phyloP scores from a whole-genome alignment of 2,329 filamentous ascomycete species.

The Tolypocladium amazonense region DNA sequence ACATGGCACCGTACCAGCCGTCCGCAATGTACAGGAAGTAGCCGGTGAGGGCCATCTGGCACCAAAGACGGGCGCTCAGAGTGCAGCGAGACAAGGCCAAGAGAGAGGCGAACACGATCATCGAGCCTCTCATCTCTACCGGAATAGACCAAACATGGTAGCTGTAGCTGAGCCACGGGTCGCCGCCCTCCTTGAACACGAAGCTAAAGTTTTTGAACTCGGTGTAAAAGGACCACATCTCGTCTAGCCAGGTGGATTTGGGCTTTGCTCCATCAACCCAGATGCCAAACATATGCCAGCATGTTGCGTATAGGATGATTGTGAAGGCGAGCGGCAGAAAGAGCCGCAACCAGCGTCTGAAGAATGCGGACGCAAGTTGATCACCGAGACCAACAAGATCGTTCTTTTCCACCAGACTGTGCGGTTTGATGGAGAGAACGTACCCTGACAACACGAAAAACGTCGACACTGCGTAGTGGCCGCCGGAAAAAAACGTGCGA shows the following conservation, averaged over 20 bases:
- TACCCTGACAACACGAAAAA: slow-evolving; percentile 51
- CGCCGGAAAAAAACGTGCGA: slow-evolving; percentile 49
- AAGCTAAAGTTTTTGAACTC: slow-evolving; percentile 63
- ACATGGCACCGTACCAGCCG: slow-evolving; percentile 51
- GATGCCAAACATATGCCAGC: slow-evolving; percentile 42
- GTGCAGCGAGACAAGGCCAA: slow-evolving; percentile 47
- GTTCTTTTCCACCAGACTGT: slow-evolving; percentile 33
- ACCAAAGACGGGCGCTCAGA: slow-evolving; percentile 41
- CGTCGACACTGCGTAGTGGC: slow-evolving; percentile 47
- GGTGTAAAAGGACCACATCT: slow-evolving; percentile 37
- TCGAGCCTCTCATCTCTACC: slow-evolving; percentile 52
- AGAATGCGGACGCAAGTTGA: slow-evolving; percentile 34
- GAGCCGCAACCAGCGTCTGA: slow-evolving; percentile 38
- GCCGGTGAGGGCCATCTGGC: slow-evolving; percentile 39
- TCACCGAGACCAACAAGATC: slow-evolving; percentile 30
- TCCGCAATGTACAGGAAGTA: slow-evolving; percentile 62
- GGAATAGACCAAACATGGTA: slow-evolving; percentile 55
- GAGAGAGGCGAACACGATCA: slow-evolving; percentile 48
- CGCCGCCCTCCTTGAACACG: slow-evolving; percentile 46
- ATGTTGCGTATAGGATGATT: slow-evolving; percentile 37
- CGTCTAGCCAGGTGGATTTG: slow-evolving; percentile 31
- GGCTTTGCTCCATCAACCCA: slow-evolving; percentile 26
- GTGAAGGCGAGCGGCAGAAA: slow-evolving; percentile 42
- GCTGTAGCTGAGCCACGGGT: slow-evolving; percentile 41
- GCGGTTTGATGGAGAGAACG: slow-evolving; percentile 39